Conservation (phyloP, 1,284 basidiomycete species). For the Peniophora sp. region DNA sequence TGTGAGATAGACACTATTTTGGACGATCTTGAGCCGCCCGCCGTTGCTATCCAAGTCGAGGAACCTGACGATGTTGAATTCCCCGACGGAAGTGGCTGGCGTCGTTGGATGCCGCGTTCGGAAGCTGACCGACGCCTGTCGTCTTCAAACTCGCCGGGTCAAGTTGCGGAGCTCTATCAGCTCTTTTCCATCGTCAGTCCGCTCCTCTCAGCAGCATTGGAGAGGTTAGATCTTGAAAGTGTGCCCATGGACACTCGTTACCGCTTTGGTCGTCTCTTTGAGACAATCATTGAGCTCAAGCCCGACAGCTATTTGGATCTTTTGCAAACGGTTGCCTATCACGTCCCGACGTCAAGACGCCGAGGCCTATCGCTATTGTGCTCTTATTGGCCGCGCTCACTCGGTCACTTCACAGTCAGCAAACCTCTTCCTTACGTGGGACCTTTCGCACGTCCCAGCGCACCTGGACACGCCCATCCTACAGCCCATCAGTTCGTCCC, state of each 20-base stretch:
- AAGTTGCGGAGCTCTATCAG: conserved; percentile 47
- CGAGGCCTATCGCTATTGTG: conserved; percentile 48
- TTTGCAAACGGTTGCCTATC: conserved; percentile 63
- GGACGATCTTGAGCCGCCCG: not conserved
- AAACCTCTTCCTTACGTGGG: conserved; percentile 36
- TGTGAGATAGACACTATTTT: not conserved
- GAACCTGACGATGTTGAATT: conserved; percentile 32
- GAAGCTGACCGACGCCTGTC: conserved; percentile 21
- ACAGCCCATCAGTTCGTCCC: conserved; percentile 59
- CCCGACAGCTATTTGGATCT: conserved; percentile 63
- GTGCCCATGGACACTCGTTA: conserved; percentile 31
- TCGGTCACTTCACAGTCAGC: conserved; percentile 59
- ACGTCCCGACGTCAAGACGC: conserved; percentile 44
- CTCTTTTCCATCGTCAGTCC: conserved; percentile 52
- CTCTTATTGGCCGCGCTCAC: conserved; percentile 56
- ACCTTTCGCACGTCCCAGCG: not conserved
- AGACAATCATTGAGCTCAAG: conserved; percentile 52
- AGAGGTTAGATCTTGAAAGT: conserved; percentile 36
- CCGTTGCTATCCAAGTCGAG: conserved; percentile 55
- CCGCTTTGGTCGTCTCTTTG: conserved; percentile 49
- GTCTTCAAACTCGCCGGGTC: conserved; percentile 51
- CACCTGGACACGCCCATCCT: conserved; percentile 17
- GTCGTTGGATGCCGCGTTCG: conserved; percentile 19
- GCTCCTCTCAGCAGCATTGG: conserved; percentile 52
- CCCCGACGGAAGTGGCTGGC: conserved; percentile 15